A percentile compares a stretch with the other conserved stretches of the same genome.
Evolutionary conservation across 805 yeast species (phyloP).

Genomic region (Saturnispora dispora): DNA sequence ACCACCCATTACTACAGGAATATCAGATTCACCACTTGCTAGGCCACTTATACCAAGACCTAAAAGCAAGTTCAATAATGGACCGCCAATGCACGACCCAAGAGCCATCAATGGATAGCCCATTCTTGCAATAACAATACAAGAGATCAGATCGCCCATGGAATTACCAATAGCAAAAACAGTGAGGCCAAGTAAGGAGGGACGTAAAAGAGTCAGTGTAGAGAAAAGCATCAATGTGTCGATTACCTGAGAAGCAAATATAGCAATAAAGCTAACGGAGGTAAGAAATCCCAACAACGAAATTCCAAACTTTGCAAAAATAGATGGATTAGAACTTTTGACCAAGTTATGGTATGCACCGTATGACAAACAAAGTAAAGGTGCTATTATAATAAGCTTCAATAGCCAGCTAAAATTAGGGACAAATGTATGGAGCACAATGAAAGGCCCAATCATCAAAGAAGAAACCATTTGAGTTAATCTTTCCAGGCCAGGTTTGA

Average conservation of each 20-base stretch:
- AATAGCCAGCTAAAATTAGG: constrained; percentile 2
- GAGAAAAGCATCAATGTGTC: constrained; percentile 54
- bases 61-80: constrained; percentile 64
- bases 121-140: constrained; percentile 66
- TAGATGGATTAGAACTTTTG: constrained; percentile 15
- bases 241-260: constrained; percentile 64
- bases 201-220: constrained; percentile 50
- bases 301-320: constrained; percentile 17
- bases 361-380: constrained; percentile 12
- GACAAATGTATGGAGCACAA: constrained; percentile 17
- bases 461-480: constrained; percentile 16
- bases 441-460: constrained; percentile 16
- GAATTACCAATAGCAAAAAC: constrained; percentile 91
- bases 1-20: constrained; percentile 26
- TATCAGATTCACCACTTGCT: constrained; percentile 27
- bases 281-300: constrained; percentile 54
- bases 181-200: constrained; percentile 78
- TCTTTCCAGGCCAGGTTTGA: constrained; percentile 16
- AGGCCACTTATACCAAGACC: constrained; percentile 77
- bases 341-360: constrained; percentile 17
- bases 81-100: constrained; percentile 95
- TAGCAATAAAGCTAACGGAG: constrained; percentile 60
- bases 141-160: constrained; percentile 80
- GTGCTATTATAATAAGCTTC: not conserved
- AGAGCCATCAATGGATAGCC: constrained; percentile 86